Evolutionary conservation across 2,329 filamentous ascomycete genomes (phyloP), one percentile per base, ranked within the genome.

Genomic region (Aspergillus candidus): DNA sequence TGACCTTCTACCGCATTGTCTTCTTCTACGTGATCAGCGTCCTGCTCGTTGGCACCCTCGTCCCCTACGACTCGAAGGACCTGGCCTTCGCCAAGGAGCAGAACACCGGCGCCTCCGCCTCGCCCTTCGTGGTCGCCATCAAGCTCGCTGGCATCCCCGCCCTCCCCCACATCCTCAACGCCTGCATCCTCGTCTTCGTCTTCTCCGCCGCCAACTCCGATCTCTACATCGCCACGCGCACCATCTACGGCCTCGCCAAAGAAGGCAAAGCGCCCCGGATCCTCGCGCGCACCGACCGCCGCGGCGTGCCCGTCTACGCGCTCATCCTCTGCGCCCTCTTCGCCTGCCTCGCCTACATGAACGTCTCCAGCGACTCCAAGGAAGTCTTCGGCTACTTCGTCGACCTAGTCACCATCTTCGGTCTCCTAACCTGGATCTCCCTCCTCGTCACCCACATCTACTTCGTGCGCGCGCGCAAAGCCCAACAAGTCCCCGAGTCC

Each of bases 1-100:
- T 88, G 39, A 89, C 85, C 53, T 90, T 90, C 67, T 90, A 79
- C 72, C 86, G 86, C 46, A 90, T 91, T 62, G 68, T 88, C 53
- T 72, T 90, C 70, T 91, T 91, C 73, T 91, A 91, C 72, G 75
- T 82, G 56, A 66, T 88, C 46, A 82, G 78, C 15, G 83, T 89
- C 31, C 75, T 91, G 41, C 74, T 90, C 40, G 72, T 91, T 43
- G 86, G 86, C 58, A 86, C 88, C 76, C 74, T 84, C 40, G 83
- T 91, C 4, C 84, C 84, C 1, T 90, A 85, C 72, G 69, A 90
- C 72, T 78, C 77, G 32, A 0, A 51, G 0, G 64, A 78, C 0
- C 79, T 88, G 4, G 66, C 70, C 15, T 82, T 83, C 51, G 65
- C 67, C 41, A 59, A 55, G 12, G 55, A 66, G 32, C 50, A 67